Evolutionary conservation across 2,329 filamentous ascomycete species (phyloP).

Genomic region (Penicillium sp.): DNA sequence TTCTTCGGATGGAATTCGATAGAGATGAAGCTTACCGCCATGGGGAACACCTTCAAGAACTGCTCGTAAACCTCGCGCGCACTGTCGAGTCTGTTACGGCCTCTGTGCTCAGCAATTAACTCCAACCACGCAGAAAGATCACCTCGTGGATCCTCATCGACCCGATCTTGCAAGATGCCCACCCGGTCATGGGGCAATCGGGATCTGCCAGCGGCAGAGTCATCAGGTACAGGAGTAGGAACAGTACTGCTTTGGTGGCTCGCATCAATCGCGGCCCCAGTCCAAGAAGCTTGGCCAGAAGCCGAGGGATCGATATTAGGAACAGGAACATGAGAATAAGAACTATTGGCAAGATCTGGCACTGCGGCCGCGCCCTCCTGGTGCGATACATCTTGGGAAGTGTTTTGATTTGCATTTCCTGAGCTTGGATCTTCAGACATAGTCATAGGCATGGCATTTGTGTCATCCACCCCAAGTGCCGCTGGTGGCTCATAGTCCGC

Average conservation of each 20-base stretch:
- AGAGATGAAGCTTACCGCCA: constrained; percentile 67
- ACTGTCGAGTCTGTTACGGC: constrained; percentile 78
- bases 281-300: constrained; percentile 38
- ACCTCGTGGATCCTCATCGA: constrained; percentile 88
- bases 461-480: constrained; percentile 52
- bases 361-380: constrained; percentile 51
- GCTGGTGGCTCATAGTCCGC: constrained; percentile 57
- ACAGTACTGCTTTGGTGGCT: constrained; percentile 39
- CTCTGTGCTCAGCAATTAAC: constrained; percentile 81
- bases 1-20: background rate
- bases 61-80: constrained; percentile 78
- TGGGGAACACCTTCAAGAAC: constrained; percentile 85
- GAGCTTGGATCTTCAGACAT: constrained; percentile 56
- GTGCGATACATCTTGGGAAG: constrained; percentile 62
- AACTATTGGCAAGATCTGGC: constrained; percentile 54
- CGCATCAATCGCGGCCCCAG: constrained; percentile 32
- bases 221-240: constrained; percentile 44
- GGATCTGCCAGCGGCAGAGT: constrained; percentile 48
- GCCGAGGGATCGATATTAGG: constrained; percentile 43
- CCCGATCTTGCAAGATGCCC: constrained; percentile 82
- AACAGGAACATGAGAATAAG: constrained; percentile 51
- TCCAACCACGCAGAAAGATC: constrained; percentile 90
- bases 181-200: constrained; percentile 72
- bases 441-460: constrained; percentile 49
- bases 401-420: constrained; percentile 58